Evolutionary conservation across 2,329 filamentous ascomycete genomes (phyloP).

Genomic region (Neofusicoccum parvum): DNA sequence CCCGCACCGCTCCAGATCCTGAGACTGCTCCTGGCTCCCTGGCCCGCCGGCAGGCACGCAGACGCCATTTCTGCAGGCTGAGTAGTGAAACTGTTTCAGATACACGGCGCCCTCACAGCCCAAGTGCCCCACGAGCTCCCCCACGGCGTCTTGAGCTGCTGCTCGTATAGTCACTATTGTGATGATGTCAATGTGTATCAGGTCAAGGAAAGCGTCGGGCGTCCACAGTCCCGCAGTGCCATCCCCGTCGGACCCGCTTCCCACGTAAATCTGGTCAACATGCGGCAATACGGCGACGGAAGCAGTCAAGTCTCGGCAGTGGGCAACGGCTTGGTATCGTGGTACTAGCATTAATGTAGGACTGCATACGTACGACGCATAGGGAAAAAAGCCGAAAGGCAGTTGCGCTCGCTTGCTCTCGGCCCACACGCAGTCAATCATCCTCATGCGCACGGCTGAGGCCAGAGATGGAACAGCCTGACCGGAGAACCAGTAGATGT

Average conservation of each 20-base stretch:
- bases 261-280: background rate
- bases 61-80: slow-evolving; percentile 1
- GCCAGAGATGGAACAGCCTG: background rate
- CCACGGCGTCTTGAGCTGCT: no score
- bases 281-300: background rate
- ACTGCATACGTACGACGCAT: slow-evolving; percentile 4
- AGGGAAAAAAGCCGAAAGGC: slow-evolving; percentile 11
- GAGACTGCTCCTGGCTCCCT: background rate
- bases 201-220: background rate
- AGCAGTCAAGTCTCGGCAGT: background rate
- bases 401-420: background rate
- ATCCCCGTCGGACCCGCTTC: background rate
- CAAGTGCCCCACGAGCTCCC: background rate
- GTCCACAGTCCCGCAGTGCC: background rate
- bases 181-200: slow-evolving; percentile 6
- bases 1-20: background rate
- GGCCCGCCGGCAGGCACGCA: background rate
- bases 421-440: background rate
- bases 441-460: background rate
- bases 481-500: background rate
- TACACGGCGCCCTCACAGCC: background rate
- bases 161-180: background rate
- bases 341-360: slow-evolving; percentile 12
- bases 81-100: slow-evolving; percentile 2
- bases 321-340: background rate